These are phyloP conservation scores for Ceratobasidium theobromae DNA, from an alignment of 1,284 basidiomycete genomes.

Conservation along the genomic window DNA sequence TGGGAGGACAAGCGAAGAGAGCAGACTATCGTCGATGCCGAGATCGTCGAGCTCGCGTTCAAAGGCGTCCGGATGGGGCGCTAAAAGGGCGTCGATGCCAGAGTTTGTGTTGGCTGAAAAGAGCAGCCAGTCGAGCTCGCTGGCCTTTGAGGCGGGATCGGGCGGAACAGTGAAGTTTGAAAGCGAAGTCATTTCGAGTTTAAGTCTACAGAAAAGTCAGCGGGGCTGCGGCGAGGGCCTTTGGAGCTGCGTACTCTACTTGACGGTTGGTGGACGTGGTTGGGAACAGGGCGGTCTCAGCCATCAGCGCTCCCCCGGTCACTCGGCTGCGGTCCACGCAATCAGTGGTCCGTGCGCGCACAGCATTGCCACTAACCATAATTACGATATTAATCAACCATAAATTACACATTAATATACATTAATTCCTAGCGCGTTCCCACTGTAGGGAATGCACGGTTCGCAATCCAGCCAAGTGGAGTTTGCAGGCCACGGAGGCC, in stretches of 20 bases:
- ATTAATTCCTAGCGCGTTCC: conserved; percentile 3
- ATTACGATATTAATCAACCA: neutral
- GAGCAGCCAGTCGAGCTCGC: conserved; percentile 60
- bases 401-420: neutral
- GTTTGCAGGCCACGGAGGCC: conserved; percentile 54
- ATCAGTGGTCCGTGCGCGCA: conserved; percentile 24
- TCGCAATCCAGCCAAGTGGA: conserved; percentile 53
- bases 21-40: conserved; percentile 48
- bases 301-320: conserved; percentile 10
- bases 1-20: conserved; percentile 56
- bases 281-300: conserved; percentile 17
- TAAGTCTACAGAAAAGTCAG: neutral
- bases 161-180: conserved; percentile 20
- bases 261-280: conserved; percentile 22
- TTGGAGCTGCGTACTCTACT: conserved; percentile 18
- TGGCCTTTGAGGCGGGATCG: conserved; percentile 25
- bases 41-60: conserved; percentile 73
- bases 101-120: conserved; percentile 51
- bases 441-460: conserved; percentile 25
- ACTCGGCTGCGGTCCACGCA: conserved; percentile 1
- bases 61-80: conserved; percentile 75
- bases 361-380: conserved; percentile 8
- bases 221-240: conserved; percentile 12
- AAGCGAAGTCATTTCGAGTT: conserved; percentile 28
- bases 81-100: conserved; percentile 57